Percentiles rank a stretch among this genome's conserved stretches.
Evolutionary conservation across 2,329 filamentous ascomycete genomes (phyloP).

Genomic region (Phialemoniopsis sp.): DNA sequence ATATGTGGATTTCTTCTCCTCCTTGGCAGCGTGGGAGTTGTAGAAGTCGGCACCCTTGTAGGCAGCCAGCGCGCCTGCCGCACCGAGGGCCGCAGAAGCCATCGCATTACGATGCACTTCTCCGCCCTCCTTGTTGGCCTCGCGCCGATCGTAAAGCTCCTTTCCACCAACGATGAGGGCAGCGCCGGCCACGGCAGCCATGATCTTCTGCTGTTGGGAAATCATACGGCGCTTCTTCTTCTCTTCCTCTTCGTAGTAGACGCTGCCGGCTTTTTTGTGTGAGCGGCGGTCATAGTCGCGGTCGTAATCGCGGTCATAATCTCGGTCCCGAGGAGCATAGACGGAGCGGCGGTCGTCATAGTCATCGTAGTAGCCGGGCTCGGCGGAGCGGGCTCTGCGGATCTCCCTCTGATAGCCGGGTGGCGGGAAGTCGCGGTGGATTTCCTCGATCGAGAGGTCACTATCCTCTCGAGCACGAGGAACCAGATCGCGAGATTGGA

Average conservation of each 20-base stretch:
- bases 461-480: conserved; percentile 66
- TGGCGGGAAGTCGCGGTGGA: conserved; percentile 79
- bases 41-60: conserved; percentile 62
- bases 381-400: conserved; percentile 61
- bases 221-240: conserved; percentile 46
- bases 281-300: conserved; percentile 43
- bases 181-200: conserved; percentile 62
- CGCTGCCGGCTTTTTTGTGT: conserved; percentile 45
- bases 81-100: conserved; percentile 56
- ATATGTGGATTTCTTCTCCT: conserved; percentile 49
- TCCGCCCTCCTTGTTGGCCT: conserved; percentile 45
- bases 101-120: conserved; percentile 53
- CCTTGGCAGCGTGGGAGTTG: conserved; percentile 53
- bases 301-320: conserved; percentile 40
- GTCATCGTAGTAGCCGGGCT: conserved; percentile 56
- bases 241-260: conserved; percentile 56
- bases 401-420: conserved; percentile 51
- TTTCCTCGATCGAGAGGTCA: conserved; percentile 73
- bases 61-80: conserved; percentile 59
- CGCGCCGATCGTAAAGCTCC: conserved; percentile 60
- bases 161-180: conserved; percentile 62
- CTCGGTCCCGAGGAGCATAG: conserved; percentile 33
- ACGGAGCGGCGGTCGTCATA: conserved; percentile 42
- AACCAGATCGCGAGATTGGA: conserved; percentile 47
- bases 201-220: conserved; percentile 61